Percentiles rank a stretch among this genome's conserved stretches.
These are phyloP conservation scores for Blastobotrys indianensis DNA, from an alignment of 1,139 yeast genomes.

Conservation along the genomic window DNA sequence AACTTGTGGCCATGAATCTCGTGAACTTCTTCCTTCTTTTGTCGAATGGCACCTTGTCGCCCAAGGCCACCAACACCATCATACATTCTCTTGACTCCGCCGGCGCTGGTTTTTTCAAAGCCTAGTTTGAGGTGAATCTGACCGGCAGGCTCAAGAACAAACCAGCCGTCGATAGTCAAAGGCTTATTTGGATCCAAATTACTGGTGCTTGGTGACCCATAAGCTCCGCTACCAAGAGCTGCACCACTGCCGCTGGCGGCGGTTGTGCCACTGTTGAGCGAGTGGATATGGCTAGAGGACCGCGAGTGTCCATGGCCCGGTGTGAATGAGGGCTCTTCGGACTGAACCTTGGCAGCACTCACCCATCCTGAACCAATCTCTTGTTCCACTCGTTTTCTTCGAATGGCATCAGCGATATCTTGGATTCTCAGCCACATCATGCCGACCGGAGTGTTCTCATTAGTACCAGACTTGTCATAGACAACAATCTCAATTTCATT, in stretches of 20 bases:
- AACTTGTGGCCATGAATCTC: constrained; percentile 97
- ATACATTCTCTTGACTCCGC: constrained; percentile 40
- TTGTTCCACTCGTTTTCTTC: constrained; percentile 80
- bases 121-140: constrained; percentile 73
- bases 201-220: not conserved
- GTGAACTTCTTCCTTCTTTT: constrained; percentile 87
- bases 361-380: constrained; percentile 83
- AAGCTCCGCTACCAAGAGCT: constrained; percentile 10
- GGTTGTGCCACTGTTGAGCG: not conserved
- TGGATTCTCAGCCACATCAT: constrained; percentile 84
- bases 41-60: constrained; percentile 97
- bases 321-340: constrained; percentile 3
- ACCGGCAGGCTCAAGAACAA: constrained; percentile 89
- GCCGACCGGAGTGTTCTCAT: constrained; percentile 74
- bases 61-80: constrained; percentile 70
- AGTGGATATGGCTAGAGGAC: not conserved
- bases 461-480: constrained; percentile 57
- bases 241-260: constrained; percentile 4
- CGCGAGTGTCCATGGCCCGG: not conserved
- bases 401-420: constrained; percentile 88
- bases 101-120: constrained; percentile 59
- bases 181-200: constrained; percentile 3
- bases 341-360: constrained; percentile 51
- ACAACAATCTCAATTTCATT: constrained; percentile 86
- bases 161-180: constrained; percentile 65